phyloP scores from a whole-genome alignment of 805 yeast genomes.

The Starmerella etchellsii region DNA sequence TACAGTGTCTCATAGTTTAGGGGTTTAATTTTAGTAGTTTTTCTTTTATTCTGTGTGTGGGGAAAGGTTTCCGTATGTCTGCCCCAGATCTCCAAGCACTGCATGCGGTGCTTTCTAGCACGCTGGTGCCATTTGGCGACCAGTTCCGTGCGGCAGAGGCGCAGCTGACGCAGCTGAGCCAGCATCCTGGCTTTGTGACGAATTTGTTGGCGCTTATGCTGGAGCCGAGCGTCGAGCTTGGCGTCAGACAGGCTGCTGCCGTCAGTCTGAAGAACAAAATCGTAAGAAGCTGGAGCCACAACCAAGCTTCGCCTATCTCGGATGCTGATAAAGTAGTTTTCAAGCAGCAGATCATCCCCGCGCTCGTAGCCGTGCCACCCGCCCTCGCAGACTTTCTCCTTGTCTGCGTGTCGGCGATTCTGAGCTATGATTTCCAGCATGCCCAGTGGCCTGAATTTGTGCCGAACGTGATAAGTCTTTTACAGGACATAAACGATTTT shows the following conservation, averaged over 20 bases:
- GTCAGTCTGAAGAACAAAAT: conserved; percentile 72
- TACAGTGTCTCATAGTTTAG: too few species aligned
- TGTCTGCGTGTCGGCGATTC: conserved; percentile 31
- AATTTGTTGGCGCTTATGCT: conserved; percentile 69
- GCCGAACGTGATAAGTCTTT: conserved; percentile 34
- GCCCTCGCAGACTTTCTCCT: conserved; percentile 33
- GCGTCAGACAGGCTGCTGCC: conserved; percentile 59
- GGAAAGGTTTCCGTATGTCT: not conserved
- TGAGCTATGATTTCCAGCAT: conserved; percentile 36
- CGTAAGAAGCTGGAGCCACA: conserved; percentile 44
- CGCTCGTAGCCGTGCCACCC: conserved; percentile 40
- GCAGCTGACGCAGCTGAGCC: conserved; percentile 44
- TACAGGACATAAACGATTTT: conserved; percentile 33
- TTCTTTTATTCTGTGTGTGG: too few species aligned
- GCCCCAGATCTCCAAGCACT: conserved; percentile 42
- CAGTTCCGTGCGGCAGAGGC: conserved; percentile 58
- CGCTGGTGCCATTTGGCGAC: conserved; percentile 47
- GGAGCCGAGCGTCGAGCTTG: conserved; percentile 34
- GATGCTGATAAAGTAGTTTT: conserved; percentile 61
- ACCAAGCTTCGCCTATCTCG: conserved; percentile 6
- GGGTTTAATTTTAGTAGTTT: too few species aligned
- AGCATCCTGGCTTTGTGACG: conserved; percentile 58
- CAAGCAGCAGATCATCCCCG: conserved; percentile 52
- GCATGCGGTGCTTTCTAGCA: conserved; percentile 66
- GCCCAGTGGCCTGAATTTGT: conserved; percentile 43